Conservation (phyloP, 108 stramenopile genomes). For the Ochromonas danica region DNA sequence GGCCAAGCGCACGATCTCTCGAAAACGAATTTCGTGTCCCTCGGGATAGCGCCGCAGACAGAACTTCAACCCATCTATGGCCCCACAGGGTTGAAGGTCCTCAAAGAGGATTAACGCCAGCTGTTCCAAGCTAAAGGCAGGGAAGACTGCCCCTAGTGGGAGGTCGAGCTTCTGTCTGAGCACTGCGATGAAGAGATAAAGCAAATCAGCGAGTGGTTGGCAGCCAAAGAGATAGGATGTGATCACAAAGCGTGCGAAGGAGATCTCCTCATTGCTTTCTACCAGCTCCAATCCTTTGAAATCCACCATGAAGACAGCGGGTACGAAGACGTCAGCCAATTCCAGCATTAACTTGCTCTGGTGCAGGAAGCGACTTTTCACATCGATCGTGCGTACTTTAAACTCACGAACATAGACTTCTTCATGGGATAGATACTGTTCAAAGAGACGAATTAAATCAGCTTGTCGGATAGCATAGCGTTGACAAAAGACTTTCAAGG, state of each 20-base stretch:
- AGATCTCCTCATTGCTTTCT: not conserved
- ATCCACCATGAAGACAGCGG: not conserved
- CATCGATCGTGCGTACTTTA: not conserved
- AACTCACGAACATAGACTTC: conserved; percentile 10
- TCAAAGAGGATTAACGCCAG: not conserved
- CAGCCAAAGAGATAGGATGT: not conserved
- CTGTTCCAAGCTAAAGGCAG: not conserved
- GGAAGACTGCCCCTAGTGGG: not conserved
- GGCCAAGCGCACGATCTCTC: not conserved
- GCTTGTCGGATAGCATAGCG: not conserved
- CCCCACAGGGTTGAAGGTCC: not conserved
- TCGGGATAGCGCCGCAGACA: not conserved
- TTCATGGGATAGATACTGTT: conserved; percentile 1
- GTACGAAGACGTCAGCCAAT: not conserved
- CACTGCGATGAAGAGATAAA: not conserved
- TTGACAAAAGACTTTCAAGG: conserved; percentile 18
- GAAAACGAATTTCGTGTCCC: not conserved
- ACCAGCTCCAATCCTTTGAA: not conserved
- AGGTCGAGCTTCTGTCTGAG: not conserved
- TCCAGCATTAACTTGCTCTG: not conserved
- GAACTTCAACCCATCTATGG: not conserved
- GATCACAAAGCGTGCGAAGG: not conserved
- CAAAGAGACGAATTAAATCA: not conserved
- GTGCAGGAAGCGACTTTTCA: not conserved
- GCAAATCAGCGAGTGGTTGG: conserved; percentile 3